Percentiles rank a stretch among this genome's conserved stretches.
These are phyloP conservation scores for Pleurotus djamor DNA, from an alignment of 768 basidiomycete genomes.

Conservation along the genomic window DNA sequence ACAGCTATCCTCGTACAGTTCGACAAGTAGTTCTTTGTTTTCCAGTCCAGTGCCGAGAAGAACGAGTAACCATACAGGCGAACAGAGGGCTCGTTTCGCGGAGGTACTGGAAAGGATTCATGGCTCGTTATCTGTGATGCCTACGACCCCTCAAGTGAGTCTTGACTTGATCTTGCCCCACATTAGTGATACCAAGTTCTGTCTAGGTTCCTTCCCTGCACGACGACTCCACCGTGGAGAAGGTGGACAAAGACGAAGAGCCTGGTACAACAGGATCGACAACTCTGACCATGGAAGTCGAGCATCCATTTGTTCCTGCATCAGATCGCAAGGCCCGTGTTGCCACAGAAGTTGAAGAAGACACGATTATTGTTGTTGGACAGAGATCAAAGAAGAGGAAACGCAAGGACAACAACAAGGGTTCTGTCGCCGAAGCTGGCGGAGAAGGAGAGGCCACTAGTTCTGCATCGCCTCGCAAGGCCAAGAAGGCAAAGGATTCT, in stretches of 20 bases:
- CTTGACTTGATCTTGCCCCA: not conserved
- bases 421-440: conserved; percentile 12
- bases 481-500: conserved; percentile 17
- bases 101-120: conserved; percentile 68
- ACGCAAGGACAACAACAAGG: conserved; percentile 31
- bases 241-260: conserved; percentile 3
- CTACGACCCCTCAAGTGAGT: conserved; percentile 44
- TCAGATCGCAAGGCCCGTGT: conserved; percentile 40
- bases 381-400: conserved; percentile 69
- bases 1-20: conserved; percentile 15
- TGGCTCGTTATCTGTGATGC: conserved; percentile 58
- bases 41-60: conserved; percentile 21
- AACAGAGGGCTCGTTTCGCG: conserved; percentile 33
- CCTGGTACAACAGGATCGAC: not conserved
- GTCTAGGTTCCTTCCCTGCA: not conserved
- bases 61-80: not conserved
- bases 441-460: conserved; percentile 9
- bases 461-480: conserved; percentile 13
- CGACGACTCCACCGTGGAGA: conserved; percentile 2
- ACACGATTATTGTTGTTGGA: conserved; percentile 73
- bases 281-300: conserved; percentile 46
- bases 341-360: conserved; percentile 37
- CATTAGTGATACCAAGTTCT: not conserved
- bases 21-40: conserved; percentile 45
- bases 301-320: conserved; percentile 78